These are phyloP conservation scores for Fusarium pseudograminearum DNA, from an alignment of 2,329 filamentous ascomycete genomes.

Conservation along the genomic window DNA sequence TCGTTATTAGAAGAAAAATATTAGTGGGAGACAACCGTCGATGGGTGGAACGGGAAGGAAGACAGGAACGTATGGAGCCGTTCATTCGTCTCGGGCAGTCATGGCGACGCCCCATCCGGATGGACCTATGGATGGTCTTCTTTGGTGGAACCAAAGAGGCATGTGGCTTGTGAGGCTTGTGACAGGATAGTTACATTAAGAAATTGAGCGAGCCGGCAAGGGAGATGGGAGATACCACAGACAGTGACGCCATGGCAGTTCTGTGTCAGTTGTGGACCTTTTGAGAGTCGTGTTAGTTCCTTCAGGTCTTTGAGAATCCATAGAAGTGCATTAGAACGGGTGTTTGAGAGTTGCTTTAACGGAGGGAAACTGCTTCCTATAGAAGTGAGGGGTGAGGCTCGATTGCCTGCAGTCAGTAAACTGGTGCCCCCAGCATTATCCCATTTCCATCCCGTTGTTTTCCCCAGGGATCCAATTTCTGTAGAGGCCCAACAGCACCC, in stretches of 20 bases:
- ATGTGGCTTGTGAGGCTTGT: constrained; percentile 41
- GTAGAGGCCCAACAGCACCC: not conserved
- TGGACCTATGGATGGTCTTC: constrained; percentile 1
- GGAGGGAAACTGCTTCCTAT: not conserved
- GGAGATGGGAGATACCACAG: constrained; percentile 19
- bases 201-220: constrained; percentile 8
- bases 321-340: constrained; percentile 9
- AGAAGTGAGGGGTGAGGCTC: constrained; percentile 27
- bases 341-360: constrained; percentile 31
- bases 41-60: constrained; percentile 5
- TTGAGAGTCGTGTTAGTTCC: constrained; percentile 15
- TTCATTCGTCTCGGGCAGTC: constrained; percentile 27
- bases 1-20: constrained; percentile 44
- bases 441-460: constrained; percentile 29
- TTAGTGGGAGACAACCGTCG: constrained; percentile 43
- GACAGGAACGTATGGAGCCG: not conserved
- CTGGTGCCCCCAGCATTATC: constrained; percentile 9
- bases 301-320: constrained; percentile 6
- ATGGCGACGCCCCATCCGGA: constrained; percentile 29
- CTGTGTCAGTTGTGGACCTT: constrained; percentile 1
- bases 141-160: constrained; percentile 22
- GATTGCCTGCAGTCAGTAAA: not conserved
- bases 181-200: constrained; percentile 11
- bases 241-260: constrained; percentile 22
- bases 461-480: constrained; percentile 5